Conservation (phyloP, 1,284 basidiomycete genomes). For the Cryptococcus sp. region DNA sequence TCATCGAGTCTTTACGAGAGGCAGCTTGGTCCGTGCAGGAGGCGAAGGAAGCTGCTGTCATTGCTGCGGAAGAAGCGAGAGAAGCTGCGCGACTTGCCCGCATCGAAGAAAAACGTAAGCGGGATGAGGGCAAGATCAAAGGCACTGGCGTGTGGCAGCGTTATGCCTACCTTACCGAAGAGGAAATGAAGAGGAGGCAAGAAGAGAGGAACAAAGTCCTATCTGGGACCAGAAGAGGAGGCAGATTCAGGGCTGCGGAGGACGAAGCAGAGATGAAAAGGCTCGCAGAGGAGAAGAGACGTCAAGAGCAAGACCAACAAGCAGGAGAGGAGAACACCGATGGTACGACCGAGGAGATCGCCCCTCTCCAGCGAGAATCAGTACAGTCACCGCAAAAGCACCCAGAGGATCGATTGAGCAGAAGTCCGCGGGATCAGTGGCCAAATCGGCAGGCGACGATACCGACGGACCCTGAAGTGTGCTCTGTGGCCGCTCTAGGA, state of each 20-base stretch:
- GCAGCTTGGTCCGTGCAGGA: constrained; percentile 32
- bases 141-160: constrained; percentile 42
- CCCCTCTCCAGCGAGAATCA: neutral
- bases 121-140: constrained; percentile 35
- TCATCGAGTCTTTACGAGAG: constrained; percentile 27
- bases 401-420: neutral
- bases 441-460: too few relatives aligned
- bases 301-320: constrained; percentile 11
- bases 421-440: too few relatives aligned
- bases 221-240: constrained; percentile 41
- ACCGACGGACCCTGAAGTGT: too few relatives aligned
- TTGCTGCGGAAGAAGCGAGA: constrained; percentile 22
- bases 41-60: constrained; percentile 12
- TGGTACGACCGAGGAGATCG: constrained; percentile 8
- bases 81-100: constrained; percentile 24
- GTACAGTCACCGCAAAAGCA: constrained; percentile 1
- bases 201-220: constrained; percentile 29
- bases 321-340: constrained; percentile 1
- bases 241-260: constrained; percentile 14
- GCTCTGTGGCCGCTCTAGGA: too few relatives aligned
- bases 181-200: constrained; percentile 28
- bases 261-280: constrained; percentile 15
- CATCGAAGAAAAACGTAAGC: constrained; percentile 29
- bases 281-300: constrained; percentile 1
- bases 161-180: constrained; percentile 37